phyloP scores from a whole-genome alignment of 306 rosid genomes.

The Vicia faba region DNA sequence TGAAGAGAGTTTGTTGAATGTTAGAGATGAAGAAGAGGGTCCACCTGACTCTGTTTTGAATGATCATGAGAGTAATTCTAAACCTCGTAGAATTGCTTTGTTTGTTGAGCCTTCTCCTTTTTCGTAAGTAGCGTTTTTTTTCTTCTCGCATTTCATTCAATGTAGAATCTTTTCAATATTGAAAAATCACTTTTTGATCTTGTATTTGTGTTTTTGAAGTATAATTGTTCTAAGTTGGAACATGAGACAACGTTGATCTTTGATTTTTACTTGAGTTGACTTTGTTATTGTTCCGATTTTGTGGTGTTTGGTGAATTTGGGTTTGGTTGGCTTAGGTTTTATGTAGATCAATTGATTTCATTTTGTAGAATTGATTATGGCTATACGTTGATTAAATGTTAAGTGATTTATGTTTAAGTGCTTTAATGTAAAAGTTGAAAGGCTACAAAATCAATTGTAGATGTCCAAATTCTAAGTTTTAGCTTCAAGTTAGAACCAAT shows the following conservation, averaged over 20 bases:
- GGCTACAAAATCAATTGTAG: too few relatives aligned
- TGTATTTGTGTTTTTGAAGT: not conserved
- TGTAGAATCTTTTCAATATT: conserved; percentile 23
- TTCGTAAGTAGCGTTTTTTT: conserved; percentile 60
- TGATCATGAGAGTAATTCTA: conserved; percentile 59
- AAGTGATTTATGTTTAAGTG: too few relatives aligned
- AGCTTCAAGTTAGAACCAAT: not conserved
- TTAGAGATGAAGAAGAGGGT: conserved; percentile 55
- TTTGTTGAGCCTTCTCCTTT: conserved; percentile 99
- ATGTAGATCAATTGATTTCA: conserved; percentile 10
- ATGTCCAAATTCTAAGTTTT: too few relatives aligned
- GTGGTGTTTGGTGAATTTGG: conserved; percentile 35
- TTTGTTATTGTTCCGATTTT: conserved; percentile 29
- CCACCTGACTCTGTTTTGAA: conserved; percentile 73
- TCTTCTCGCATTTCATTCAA: conserved; percentile 14
- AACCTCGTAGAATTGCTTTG: conserved; percentile 94
- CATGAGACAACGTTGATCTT: conserved; percentile 4
- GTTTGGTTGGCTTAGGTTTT: not conserved
- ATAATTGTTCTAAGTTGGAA: not conserved
- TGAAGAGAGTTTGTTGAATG: conserved; percentile 43
- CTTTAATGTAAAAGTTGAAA: too few relatives aligned
- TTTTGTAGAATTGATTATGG: too few relatives aligned
- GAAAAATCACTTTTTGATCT: not conserved
- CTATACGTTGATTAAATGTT: too few relatives aligned
- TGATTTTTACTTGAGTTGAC: not conserved